A percentile compares a stretch with the other conserved stretches of the same genome.
phyloP scores from a whole-genome alignment of 805 yeast species.

The Candida xyloterini region DNA sequence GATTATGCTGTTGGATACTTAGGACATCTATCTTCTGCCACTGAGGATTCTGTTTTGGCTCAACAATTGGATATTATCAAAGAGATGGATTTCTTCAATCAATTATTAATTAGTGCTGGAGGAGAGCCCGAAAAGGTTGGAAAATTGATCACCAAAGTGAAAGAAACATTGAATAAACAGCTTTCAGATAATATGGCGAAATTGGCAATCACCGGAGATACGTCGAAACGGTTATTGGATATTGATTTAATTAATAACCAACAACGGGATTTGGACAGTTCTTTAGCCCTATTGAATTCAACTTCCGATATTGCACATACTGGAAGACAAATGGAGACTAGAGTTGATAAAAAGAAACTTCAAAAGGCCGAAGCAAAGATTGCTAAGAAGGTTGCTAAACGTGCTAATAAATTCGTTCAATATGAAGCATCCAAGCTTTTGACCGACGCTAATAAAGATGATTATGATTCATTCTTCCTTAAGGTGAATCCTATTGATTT shows the following conservation, averaged over 20 bases:
- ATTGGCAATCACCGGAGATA: conserved; percentile 76
- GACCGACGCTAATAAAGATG: conserved; percentile 58
- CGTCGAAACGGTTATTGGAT: conserved; percentile 82
- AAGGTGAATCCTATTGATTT: conserved; percentile 93
- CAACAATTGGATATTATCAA: conserved; percentile 62
- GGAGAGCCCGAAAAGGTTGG: conserved; percentile 60
- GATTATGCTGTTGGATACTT: conserved; percentile 93
- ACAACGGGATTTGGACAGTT: conserved; percentile 71
- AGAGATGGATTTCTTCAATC: conserved; percentile 67
- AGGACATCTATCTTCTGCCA: conserved; percentile 71
- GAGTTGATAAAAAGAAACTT: conserved; percentile 94
- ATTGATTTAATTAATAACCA: conserved; percentile 67
- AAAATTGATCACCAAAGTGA: conserved; percentile 43
- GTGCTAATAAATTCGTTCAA: conserved; percentile 72
- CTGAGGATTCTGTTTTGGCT: conserved; percentile 79
- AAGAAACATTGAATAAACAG: conserved; percentile 49
- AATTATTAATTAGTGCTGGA: conserved; percentile 77
- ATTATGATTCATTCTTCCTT: conserved; percentile 92
- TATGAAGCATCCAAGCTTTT: conserved; percentile 94
- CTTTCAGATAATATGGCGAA: conserved; percentile 67
- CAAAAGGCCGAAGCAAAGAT: conserved; percentile 97
- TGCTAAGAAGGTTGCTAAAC: conserved; percentile 94
- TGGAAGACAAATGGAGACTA: conserved; percentile 86
- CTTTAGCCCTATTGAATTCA: conserved; percentile 74
- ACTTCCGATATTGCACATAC: conserved; percentile 85